Evolutionary conservation across 306 rosid species (phyloP).

Genomic region (Aeschynomene evenia): DNA sequence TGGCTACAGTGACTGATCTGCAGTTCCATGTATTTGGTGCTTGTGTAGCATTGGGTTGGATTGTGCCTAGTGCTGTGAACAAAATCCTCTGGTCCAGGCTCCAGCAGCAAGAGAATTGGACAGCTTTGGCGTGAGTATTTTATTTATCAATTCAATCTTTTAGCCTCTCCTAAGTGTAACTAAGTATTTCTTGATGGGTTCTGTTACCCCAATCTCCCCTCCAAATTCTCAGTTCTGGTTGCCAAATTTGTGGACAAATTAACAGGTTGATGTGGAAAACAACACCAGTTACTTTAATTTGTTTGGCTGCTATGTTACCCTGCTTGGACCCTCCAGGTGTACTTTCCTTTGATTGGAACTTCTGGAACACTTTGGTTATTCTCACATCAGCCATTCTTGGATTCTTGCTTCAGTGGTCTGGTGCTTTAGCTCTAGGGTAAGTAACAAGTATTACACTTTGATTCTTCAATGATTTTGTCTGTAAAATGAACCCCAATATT

Average conservation of each 20-base stretch:
- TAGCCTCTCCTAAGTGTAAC: constrained; percentile 7
- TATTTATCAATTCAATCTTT: not conserved
- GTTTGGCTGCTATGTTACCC: constrained; percentile 62
- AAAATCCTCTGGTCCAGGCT: constrained; percentile 86
- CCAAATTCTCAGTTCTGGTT: not conserved
- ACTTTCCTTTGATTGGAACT: constrained; percentile 67
- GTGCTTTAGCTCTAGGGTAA: constrained; percentile 88
- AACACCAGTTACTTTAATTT: constrained; percentile 73
- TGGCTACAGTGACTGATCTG: constrained; percentile 81
- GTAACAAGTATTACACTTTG: constrained; percentile 28
- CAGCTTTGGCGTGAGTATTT: constrained; percentile 73
- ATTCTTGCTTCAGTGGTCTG: constrained; percentile 94
- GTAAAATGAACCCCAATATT: not conserved
- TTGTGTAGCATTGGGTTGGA: constrained; percentile 79
- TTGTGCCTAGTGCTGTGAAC: constrained; percentile 77
- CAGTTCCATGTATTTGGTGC: constrained; percentile 81
- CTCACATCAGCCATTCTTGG: constrained; percentile 74
- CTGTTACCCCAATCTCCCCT: not conserved
- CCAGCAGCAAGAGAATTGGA: constrained; percentile 91
- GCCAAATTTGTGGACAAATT: constrained; percentile 24
- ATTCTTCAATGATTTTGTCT: constrained; percentile 13
- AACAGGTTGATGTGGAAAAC: constrained; percentile 94
- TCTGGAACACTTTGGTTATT: constrained; percentile 55
- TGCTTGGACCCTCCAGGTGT: constrained; percentile 82
- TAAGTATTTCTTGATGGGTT: not conserved